Percentiles rank a stretch among this genome's conserved stretches.
Conservation (phyloP, 2,329 filamentous ascomycete species). For the Fusarium tanahbumbuense region DNA sequence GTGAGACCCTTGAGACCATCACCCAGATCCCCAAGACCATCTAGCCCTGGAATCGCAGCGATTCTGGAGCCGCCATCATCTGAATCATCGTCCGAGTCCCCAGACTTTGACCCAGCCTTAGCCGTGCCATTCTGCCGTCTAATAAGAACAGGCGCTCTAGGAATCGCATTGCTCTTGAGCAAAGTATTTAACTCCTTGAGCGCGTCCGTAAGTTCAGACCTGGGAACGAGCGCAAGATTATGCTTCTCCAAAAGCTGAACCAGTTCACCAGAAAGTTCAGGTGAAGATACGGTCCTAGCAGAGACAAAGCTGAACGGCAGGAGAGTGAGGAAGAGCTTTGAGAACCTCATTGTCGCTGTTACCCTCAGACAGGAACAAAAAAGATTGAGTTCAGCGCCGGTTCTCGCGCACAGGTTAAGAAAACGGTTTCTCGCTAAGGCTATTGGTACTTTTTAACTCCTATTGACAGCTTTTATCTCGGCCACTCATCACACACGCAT, state of each 20-base stretch:
- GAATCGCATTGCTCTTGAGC: slow-evolving; percentile 49
- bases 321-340: slow-evolving; percentile 50
- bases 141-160: slow-evolving; percentile 15
- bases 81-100: slow-evolving; percentile 6
- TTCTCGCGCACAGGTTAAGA: not conserved
- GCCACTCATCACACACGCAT: slow-evolving; percentile 18
- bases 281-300: slow-evolving; percentile 44
- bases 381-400: not conserved
- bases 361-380: not conserved
- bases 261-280: slow-evolving; percentile 51
- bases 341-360: slow-evolving; percentile 52
- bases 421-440: not conserved
- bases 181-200: slow-evolving; percentile 56
- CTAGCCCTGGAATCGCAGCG: slow-evolving; percentile 29
- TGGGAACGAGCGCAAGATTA: slow-evolving; percentile 58
- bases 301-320: slow-evolving; percentile 49
- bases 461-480: slow-evolving; percentile 10
- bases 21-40: slow-evolving; percentile 30
- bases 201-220: slow-evolving; percentile 59
- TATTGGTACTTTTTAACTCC: not conserved
- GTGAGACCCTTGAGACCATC: slow-evolving; percentile 43
- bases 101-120: not conserved
- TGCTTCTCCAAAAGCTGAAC: slow-evolving; percentile 57
- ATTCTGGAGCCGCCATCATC: not conserved
- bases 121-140: slow-evolving; percentile 32